Evolutionary conservation across 176 grass and related monocot species (phyloP).

Genomic region (Triticum turgidum): DNA sequence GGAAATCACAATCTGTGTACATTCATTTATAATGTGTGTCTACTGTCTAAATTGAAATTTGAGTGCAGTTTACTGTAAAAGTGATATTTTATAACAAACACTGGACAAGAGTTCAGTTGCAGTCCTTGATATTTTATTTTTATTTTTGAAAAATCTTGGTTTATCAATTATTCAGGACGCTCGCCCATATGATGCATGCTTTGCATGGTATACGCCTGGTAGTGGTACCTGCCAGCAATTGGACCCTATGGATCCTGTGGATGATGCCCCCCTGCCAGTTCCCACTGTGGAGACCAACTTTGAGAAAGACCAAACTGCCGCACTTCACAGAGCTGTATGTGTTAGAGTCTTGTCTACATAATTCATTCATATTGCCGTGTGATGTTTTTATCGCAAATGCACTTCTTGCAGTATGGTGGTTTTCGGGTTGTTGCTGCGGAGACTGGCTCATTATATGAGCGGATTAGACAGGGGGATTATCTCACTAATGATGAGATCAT

Average conservation of each 20-base stretch:
- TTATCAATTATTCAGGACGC: conserved; percentile 11
- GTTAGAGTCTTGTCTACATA: not conserved
- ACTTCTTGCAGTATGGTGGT: conserved; percentile 25
- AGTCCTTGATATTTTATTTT: not conserved
- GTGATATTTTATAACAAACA: not conserved
- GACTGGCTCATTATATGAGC: conserved; percentile 15
- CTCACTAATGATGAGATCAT: conserved; percentile 18
- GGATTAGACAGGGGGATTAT: not conserved
- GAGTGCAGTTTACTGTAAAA: not conserved
- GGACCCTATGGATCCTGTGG: not conserved
- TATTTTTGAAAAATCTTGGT: not conserved
- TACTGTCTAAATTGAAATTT: not conserved
- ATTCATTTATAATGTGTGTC: not conserved
- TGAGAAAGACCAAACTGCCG: not conserved
- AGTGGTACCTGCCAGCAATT: not conserved
- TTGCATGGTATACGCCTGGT: conserved; percentile 2
- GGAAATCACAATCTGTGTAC: not conserved
- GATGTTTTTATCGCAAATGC: conserved; percentile 2
- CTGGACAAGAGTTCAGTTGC: conserved; percentile 9
- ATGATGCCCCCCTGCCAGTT: not conserved
- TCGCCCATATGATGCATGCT: conserved; percentile 20
- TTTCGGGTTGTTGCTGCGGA: conserved; percentile 2
- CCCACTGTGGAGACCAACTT: not conserved
- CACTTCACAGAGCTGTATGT: conserved; percentile 25
- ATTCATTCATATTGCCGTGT: not conserved